Evolutionary conservation across 345 rosid species (phyloP), one percentile per base, ranked within the genome.

Genomic region (Abelmoschus esculentus): DNA sequence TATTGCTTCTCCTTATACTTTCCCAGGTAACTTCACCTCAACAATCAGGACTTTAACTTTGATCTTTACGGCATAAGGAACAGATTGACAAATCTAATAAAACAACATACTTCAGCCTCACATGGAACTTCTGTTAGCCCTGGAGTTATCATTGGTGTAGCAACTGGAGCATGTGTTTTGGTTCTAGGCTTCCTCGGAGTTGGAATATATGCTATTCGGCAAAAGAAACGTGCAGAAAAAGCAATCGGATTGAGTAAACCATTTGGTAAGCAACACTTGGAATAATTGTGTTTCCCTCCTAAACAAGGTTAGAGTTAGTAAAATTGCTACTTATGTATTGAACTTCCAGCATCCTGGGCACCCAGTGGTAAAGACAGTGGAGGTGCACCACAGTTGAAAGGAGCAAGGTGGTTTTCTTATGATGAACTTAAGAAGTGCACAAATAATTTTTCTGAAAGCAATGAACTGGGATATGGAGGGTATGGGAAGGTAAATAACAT

Each of bases 401-500:
- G 99, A 57, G 96, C 99, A 49, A 77, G 97, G 72, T 91, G 95
- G 97, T 91, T 95, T 79, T 91, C 96, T 5, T 91, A 80, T 31
- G 99, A 89, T 47, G 99, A 95, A 80, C 97, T 95, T 54, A 95
- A 80, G 77, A 95, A 80, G 74, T 76, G 88, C 83, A 89, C 96
- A 3, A 73, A 75, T 74, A 86, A 88, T 53, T 91, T 95, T 80
- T 87, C 96, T 1, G 83, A 78, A 53, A 86, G 78, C 38, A 89
- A 84, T 56, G 92, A 87, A 84, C 80, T 95, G n/a, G 99, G 99
- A 32, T 91, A 86, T 71, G 99, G 99, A 73, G 99, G 99, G 22
- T 95, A 87, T 46, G 96, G 99, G 67, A 95, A 89, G 88, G 98
- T 90, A 76, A 58, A 54, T 42, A 10, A 10, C 12, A 14, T 9